Conservation (phyloP, 768 basidiomycete genomes). For the Kwoniella bestiolae region DNA sequence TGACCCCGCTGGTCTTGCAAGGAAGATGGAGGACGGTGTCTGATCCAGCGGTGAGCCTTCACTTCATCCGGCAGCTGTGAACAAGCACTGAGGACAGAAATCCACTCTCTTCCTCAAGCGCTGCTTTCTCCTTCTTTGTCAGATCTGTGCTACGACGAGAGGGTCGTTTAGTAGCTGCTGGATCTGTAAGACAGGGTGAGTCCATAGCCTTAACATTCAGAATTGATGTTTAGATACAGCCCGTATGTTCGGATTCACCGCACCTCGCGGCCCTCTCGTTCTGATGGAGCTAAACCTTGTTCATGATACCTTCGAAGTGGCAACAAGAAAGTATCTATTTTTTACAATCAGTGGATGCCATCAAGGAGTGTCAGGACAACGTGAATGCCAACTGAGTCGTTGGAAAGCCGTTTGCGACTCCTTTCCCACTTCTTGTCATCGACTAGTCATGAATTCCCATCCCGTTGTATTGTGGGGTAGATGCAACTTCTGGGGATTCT, state of each 20-base stretch:
- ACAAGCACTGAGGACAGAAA: too few relatives aligned
- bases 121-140: slow-evolving; percentile 33
- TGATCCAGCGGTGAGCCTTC: slow-evolving; percentile 38
- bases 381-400: slow-evolving; percentile 5
- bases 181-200: slow-evolving; percentile 38
- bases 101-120: slow-evolving; percentile 23
- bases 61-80: too few relatives aligned
- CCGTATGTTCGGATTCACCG: slow-evolving; percentile 31
- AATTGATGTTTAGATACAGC: slow-evolving; percentile 27
- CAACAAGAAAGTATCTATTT: slow-evolving; percentile 10
- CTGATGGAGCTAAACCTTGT: slow-evolving; percentile 1
- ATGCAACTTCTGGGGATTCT: too few relatives aligned
- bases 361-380: slow-evolving; percentile 10
- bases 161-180: slow-evolving; percentile 33
- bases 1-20: slow-evolving; percentile 19
- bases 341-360: slow-evolving; percentile 13
- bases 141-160: slow-evolving; percentile 24
- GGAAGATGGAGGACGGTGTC: slow-evolving; percentile 29
- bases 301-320: not conserved
- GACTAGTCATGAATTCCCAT: slow-evolving; percentile 2
- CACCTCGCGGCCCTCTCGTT: slow-evolving; percentile 21
- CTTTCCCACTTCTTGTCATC: slow-evolving; percentile 5
- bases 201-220: not conserved
- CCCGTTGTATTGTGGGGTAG: too few relatives aligned
- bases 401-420: slow-evolving; percentile 23